phyloP scores from a whole-genome alignment of 2,329 filamentous ascomycete genomes.

The Podosphaera leucotricha region DNA sequence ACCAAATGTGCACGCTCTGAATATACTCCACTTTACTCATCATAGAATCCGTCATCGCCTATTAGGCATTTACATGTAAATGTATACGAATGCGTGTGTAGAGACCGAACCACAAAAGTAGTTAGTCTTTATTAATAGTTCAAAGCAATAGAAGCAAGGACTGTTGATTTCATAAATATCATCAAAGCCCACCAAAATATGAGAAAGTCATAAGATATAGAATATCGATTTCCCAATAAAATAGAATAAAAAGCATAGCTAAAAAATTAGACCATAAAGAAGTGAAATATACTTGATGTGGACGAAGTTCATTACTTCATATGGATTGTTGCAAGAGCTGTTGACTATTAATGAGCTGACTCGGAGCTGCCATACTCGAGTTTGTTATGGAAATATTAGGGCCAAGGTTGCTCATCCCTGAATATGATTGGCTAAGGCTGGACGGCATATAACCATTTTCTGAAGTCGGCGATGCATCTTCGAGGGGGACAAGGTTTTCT shows the following conservation, averaged over 20 bases:
- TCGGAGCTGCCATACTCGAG: conserved; percentile 16
- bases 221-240: neutral
- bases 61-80: neutral
- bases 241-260: neutral
- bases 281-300: neutral
- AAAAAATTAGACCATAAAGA: neutral
- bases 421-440: conserved; percentile 10
- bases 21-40: neutral
- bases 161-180: neutral
- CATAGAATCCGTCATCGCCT: neutral
- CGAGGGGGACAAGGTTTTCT: conserved; percentile 58
- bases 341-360: conserved; percentile 16
- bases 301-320: conserved; percentile 3
- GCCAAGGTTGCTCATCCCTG: conserved; percentile 7
- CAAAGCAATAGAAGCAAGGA: neutral
- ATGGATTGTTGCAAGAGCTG: conserved; percentile 17
- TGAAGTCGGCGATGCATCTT: conserved; percentile 53
- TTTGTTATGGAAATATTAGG: conserved; percentile 12
- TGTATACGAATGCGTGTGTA: neutral
- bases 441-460: conserved; percentile 35
- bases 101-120: neutral
- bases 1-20: neutral
- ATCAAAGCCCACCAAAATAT: neutral
- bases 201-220: neutral
- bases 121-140: neutral